Evolutionary conservation across 805 yeast genomes (phyloP), one percentile per base, ranked within the genome.

Genomic region (Barnettozyma botsteinii): DNA sequence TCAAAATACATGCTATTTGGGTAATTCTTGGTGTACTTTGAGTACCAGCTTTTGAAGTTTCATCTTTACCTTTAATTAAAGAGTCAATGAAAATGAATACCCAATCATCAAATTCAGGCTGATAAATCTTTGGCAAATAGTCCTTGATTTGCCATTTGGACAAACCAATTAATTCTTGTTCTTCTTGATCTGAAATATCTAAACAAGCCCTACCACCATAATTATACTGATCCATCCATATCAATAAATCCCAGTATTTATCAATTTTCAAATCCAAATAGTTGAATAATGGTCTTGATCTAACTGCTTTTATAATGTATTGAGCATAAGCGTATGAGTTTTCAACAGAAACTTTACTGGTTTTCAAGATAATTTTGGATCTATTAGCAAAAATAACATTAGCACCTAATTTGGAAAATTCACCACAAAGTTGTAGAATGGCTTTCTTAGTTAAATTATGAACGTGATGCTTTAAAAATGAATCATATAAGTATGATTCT

Each of bases 151-250:
- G 93, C 98, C 98, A 93, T 35, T 78, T 69, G 1, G 85, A 79
- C 33, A 62, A 56, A 1, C 66, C 68, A 29, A 53, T 50, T 19
- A 61, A 49, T 23, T 64, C 66, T 42, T 69, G 73, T 14, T 53
- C 59, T 17, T 63, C 67, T 10, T 46, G 47, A 9, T 62, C 68
- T 17, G 60, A 48, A 14, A 69, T 60, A 40, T 61, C 61, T 12
- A 56, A 41, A 48, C 75, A 67, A 0, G 73, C 71, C 36, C 74
- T 59, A 7, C 98, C 99, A 31, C 94, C 84, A 60, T 71, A 88
- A 55, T 93, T 93, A 52, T 75, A 77, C 50, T 82, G 80, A 57
- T 93, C 96, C 95, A 91, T 85, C 98, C 97, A 94, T 2, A 93
- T 65, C 47, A 93, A 65, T n/a, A 82, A 55, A 58, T 93, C 97